A percentile compares a stretch with the other conserved stretches of the same genome.
Evolutionary conservation across 352 stramenopile species (phyloP).

Genomic region (Phytophthora pisi): DNA sequence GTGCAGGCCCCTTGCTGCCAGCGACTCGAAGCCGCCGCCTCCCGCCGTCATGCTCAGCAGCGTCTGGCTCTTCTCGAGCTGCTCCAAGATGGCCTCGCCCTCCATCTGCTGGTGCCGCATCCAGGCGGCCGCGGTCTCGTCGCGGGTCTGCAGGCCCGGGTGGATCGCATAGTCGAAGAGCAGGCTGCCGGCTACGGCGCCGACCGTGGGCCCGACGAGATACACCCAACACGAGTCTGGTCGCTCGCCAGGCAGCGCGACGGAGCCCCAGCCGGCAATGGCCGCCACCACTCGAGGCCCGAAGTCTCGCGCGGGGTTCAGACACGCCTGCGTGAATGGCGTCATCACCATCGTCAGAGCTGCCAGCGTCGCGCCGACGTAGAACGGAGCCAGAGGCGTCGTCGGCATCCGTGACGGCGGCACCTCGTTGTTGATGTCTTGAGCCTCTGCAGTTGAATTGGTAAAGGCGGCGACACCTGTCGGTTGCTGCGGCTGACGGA

Average conservation of each 20-base stretch:
- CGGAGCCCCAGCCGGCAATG: slow-evolving; percentile 63
- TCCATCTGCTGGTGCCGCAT: slow-evolving; percentile 39
- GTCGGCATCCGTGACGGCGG: slow-evolving; percentile 13
- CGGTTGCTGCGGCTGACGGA: slow-evolving; percentile 42
- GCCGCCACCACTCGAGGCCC: slow-evolving; percentile 65
- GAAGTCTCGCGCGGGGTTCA: slow-evolving; percentile 84
- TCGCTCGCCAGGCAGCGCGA: slow-evolving; percentile 45
- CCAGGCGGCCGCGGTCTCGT: slow-evolving; percentile 31
- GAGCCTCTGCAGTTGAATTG: slow-evolving; percentile 2
- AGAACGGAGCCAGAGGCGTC: slow-evolving; percentile 40
- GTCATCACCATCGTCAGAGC: slow-evolving; percentile 57
- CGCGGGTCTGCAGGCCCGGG: slow-evolving; percentile 29
- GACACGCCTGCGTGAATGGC: slow-evolving; percentile 69
- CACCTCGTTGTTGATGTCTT: slow-evolving; percentile 16
- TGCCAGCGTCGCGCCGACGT: slow-evolving; percentile 59
- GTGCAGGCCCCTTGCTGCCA: slow-evolving; percentile 26
- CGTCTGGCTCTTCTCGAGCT: slow-evolving; percentile 41
- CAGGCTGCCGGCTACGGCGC: slow-evolving; percentile 51
- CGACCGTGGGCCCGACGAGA: slow-evolving; percentile 61
- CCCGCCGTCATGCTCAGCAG: slow-evolving; percentile 23
- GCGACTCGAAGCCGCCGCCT: slow-evolving; percentile 21
- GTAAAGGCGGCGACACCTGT: slow-evolving; percentile 27
- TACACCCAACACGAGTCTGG: slow-evolving; percentile 70
- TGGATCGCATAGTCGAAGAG: slow-evolving; percentile 60
- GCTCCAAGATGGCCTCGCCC: slow-evolving; percentile 37